A percentile compares a stretch with the other conserved stretches of the same genome.
phyloP scores from a whole-genome alignment of 441 rosid species.

The Macaranga tanarius region DNA sequence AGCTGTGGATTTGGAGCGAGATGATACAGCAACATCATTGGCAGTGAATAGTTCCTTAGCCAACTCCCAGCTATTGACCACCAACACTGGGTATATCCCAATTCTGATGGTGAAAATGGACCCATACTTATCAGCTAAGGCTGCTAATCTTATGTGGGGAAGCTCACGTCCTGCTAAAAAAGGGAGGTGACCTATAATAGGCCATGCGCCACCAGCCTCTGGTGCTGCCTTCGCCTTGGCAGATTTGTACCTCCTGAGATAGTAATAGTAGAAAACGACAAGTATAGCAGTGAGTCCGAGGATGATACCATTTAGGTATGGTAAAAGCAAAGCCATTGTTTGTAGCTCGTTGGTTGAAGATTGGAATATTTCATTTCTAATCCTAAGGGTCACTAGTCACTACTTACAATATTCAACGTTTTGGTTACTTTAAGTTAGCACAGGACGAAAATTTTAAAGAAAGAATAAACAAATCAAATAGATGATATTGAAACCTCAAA shows the following conservation, averaged over 20 bases:
- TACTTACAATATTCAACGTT: not conserved
- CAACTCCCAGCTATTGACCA: constrained; percentile 42
- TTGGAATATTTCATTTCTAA: no score
- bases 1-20: constrained; percentile 39
- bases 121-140: constrained; percentile 45
- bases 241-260: constrained; percentile 17
- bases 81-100: constrained; percentile 40
- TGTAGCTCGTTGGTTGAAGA: no score
- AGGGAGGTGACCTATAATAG: constrained; percentile 52
- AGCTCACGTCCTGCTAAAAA: constrained; percentile 42
- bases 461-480: not conserved
- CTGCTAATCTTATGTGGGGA: constrained; percentile 38
- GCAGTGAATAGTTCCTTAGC: constrained; percentile 52
- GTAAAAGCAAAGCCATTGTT: constrained; percentile 23
- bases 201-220: constrained; percentile 46
- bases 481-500: not conserved
- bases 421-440: not conserved
- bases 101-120: constrained; percentile 45
- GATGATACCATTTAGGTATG: constrained; percentile 14
- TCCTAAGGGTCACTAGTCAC: no score
- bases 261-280: constrained; percentile 21
- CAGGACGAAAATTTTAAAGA: not conserved
- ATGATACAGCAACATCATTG: constrained; percentile 34
- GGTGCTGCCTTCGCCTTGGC: constrained; percentile 28
- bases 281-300: constrained; percentile 23